A percentile compares a stretch with the other conserved stretches of the same genome.
Evolutionary conservation across 352 stramenopile species (phyloP).

Genomic region (Blastocystis sp.): DNA sequence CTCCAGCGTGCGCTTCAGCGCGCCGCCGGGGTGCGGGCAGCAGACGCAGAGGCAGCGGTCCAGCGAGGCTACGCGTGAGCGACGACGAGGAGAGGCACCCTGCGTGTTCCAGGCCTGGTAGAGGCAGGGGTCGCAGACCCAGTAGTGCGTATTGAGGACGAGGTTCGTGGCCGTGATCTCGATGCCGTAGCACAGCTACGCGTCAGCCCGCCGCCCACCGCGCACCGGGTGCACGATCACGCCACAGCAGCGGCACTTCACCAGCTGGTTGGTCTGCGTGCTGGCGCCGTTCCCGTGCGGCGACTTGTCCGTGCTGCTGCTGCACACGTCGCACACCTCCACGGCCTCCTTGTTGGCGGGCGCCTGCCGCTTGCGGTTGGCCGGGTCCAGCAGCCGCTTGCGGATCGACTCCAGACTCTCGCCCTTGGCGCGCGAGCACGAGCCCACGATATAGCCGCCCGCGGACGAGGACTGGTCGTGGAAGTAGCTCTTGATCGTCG

Average conservation of each 20-base stretch:
- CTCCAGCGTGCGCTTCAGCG: constrained; percentile 47
- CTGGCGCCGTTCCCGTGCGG: neutral
- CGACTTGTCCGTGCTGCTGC: neutral
- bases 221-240: constrained; percentile 41
- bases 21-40: constrained; percentile 27
- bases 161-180: constrained; percentile 18
- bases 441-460: neutral
- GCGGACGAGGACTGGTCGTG: constrained; percentile 5
- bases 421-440: neutral
- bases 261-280: neutral
- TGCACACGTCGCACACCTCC: constrained; percentile 63
- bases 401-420: constrained; percentile 45
- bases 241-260: constrained; percentile 27
- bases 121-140: constrained; percentile 61
- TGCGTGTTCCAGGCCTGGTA: constrained; percentile 51
- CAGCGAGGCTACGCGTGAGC: constrained; percentile 29
- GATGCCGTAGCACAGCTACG: constrained; percentile 44
- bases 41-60: constrained; percentile 23
- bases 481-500: constrained; percentile 50
- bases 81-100: neutral
- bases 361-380: constrained; percentile 23
- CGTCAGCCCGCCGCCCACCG: neutral
- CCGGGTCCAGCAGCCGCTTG: constrained; percentile 14
- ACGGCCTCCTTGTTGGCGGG: neutral
- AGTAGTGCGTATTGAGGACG: constrained; percentile 44